Evolutionary conservation across 179 eudicot species (phyloP).

Genomic region (Heliamphora pulchella): DNA sequence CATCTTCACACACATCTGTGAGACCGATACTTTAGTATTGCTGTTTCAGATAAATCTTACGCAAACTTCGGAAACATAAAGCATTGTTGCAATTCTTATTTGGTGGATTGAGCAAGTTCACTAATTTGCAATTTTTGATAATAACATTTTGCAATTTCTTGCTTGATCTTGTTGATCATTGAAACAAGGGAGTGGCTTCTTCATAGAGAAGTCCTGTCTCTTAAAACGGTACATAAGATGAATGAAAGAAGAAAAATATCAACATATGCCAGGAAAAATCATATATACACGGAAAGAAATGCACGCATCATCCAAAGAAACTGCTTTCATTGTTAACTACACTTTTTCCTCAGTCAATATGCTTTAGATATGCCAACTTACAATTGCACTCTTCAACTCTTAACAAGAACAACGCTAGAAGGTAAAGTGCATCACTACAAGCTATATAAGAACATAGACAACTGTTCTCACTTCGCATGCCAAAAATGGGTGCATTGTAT

Average conservation of each 20-base stretch:
- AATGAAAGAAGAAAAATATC: neutral
- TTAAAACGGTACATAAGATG: neutral
- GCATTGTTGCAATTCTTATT: neutral
- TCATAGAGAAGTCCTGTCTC: neutral
- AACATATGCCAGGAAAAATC: neutral
- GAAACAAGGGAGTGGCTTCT: neutral
- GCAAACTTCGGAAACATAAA: neutral
- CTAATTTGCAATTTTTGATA: neutral
- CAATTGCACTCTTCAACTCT: neutral
- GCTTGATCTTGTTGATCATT: neutral
- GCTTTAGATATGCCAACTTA: neutral
- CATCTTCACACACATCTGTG: conserved; percentile 17
- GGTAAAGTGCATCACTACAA: neutral
- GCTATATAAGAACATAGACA: neutral
- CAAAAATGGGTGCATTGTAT: neutral
- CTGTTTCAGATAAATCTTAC: conserved; percentile 14
- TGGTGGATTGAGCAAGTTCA: conserved; percentile 13
- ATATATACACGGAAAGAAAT: neutral
- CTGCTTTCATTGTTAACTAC: no score
- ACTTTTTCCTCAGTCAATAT: neutral
- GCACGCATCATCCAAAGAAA: no score
- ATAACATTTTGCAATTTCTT: neutral
- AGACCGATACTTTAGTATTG: conserved; percentile 12
- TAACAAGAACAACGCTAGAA: neutral
- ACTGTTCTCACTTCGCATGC: neutral